These are phyloP conservation scores for Lentinula sp. DNA, from an alignment of 768 basidiomycete genomes.

Conservation along the genomic window DNA sequence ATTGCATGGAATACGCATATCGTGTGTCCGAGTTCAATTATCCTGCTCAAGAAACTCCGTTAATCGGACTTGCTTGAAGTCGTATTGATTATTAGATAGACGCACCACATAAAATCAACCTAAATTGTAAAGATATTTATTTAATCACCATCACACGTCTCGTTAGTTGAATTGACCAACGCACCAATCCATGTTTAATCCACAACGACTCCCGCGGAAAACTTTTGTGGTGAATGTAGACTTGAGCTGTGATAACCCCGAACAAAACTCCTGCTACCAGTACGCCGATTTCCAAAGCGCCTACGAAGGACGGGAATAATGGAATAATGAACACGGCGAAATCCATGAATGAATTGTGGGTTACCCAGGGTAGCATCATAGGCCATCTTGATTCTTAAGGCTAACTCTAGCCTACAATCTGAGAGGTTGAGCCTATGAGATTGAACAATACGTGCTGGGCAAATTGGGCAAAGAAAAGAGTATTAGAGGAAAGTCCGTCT, in stretches of 20 bases:
- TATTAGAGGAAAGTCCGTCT: neutral
- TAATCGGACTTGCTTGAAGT: neutral
- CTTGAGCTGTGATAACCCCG: neutral
- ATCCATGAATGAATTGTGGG: neutral
- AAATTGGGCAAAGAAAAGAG: neutral
- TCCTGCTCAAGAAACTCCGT: neutral
- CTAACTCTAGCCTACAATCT: neutral
- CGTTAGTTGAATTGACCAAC: neutral
- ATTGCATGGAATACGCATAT: neutral
- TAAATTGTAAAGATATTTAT: neutral
- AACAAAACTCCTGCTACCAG: neutral
- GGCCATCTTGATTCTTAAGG: neutral
- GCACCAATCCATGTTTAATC: neutral
- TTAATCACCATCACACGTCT: neutral
- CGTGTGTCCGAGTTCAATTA: neutral
- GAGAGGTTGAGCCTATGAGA: neutral
- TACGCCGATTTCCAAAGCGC: neutral
- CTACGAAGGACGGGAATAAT: neutral
- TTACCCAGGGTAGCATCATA: neutral
- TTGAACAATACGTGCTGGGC: neutral
- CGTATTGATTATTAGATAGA: neutral
- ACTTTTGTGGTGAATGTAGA: neutral
- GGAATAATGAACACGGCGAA: neutral
- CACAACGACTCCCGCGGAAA: neutral
- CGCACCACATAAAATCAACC: neutral